Evolutionary conservation across 2,329 filamentous ascomycete species (phyloP), one percentile per base, ranked within the genome.

Genomic region (Hypoxylon sp.): DNA sequence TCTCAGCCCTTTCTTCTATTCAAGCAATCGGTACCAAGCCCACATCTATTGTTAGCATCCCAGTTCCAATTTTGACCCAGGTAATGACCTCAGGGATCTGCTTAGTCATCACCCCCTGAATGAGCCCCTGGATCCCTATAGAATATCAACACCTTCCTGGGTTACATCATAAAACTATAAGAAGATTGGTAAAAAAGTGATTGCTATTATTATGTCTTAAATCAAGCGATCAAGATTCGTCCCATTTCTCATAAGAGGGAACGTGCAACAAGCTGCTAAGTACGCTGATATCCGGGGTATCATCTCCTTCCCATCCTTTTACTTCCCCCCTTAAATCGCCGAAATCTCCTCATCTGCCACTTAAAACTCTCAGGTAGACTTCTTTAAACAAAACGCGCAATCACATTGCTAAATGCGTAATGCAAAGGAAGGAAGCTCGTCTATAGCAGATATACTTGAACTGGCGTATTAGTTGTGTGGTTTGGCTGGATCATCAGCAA

Each of bases 61-160:
- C n/a, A 42, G 25, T 27, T 5, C 17, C 40, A 42, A 20, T 42
- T 42, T 42, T 42, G 40, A 42, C 6, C 40, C 10, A 37, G 35
- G 4, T n/a, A 40, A 40, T 40, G 20, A 20, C 20, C 20, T n/a
- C n/a, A 42, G n/a, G n/a, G 40, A 2, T 2, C 2, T 56, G 13
- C 25, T 56, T 44, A 17, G 33, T 50, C 48, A 50, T 50, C 48
- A n/a, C 17, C 14, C 44, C 48, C 27, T 31, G 27, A 50, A 50
- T 33, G 13, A 33, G 4, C 27, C 48, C 48, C 25, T 17, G n/a
- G n/a, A 42, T 42, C 2, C 14, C 37, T 17, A 40, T 42, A 44
- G 40, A 22, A 20, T 44, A 10, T 44, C 10, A 44, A 6, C 17
- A 20, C 2, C 40, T 44, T 10, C 17, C 20, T 11, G 11, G 7